Percentiles rank a stretch among this genome's conserved stretches.
Evolutionary conservation across 306 rosid genomes (phyloP).

Genomic region (Acacia melanoxylon): DNA sequence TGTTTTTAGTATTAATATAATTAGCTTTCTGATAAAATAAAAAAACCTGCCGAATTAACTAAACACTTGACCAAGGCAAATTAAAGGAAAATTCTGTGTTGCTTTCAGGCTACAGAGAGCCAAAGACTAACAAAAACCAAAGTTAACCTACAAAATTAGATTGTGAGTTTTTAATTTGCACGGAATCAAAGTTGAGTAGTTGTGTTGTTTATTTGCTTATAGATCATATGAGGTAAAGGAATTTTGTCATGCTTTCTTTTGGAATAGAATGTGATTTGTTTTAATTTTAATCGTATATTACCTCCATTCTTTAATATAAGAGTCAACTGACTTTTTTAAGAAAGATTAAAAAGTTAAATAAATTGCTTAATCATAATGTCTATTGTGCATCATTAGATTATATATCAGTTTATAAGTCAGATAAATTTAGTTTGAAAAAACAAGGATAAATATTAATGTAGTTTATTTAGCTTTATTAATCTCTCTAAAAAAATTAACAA

Average conservation of each 20-base stretch:
- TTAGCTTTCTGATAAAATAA: too few relatives aligned
- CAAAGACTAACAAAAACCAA: neutral
- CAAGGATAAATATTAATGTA: too few relatives aligned
- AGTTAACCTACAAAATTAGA: neutral
- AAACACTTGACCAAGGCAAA: neutral
- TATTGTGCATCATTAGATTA: too few relatives aligned
- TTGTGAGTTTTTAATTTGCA: neutral
- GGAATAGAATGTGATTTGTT: neutral
- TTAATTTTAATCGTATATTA: neutral
- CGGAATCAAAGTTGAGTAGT: neutral
- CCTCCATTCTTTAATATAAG: too few relatives aligned
- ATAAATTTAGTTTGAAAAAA: too few relatives aligned
- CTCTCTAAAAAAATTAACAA: too few relatives aligned
- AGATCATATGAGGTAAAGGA: neutral
- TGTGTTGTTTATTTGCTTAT: neutral
- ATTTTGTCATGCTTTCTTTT: neutral
- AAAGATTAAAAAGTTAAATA: too few relatives aligned
- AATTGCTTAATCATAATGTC: too few relatives aligned
- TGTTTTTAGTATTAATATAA: too few relatives aligned
- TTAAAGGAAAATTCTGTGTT: neutral
- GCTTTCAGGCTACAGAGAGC: neutral
- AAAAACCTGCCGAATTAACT: neutral
- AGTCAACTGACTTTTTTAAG: too few relatives aligned
- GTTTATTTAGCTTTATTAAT: too few relatives aligned
- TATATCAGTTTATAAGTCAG: too few relatives aligned